Percentiles rank a stretch among this genome's conserved stretches.
phyloP scores from a whole-genome alignment of 2,329 filamentous ascomycete species.

The Aureobasidium sp. region DNA sequence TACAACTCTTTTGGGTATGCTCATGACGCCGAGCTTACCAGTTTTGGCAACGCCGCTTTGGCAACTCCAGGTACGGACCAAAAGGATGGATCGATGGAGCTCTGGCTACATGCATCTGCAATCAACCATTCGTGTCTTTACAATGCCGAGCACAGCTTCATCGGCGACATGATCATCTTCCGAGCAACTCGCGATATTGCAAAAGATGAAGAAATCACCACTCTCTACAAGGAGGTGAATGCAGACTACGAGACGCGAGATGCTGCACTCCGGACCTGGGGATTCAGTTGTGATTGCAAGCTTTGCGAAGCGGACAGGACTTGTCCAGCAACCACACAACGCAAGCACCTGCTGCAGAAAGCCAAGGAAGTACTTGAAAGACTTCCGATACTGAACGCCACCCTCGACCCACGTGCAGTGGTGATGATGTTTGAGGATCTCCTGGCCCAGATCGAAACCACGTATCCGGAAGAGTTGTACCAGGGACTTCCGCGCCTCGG shows the following conservation, averaged over 20 bases:
- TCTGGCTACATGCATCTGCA: slow-evolving; percentile 30
- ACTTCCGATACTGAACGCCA: background rate
- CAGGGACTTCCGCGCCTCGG: background rate
- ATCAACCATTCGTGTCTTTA: slow-evolving; percentile 46
- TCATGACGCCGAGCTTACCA: background rate
- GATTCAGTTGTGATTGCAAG: slow-evolving; percentile 35
- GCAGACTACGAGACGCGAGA: slow-evolving; percentile 25
- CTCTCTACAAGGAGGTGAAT: slow-evolving; percentile 15
- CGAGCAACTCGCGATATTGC: slow-evolving; percentile 38
- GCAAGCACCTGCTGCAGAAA: background rate
- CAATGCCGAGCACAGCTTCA: slow-evolving; percentile 42
- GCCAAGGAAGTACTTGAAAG: background rate
- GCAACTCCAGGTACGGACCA: background rate
- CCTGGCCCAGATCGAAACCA: background rate
- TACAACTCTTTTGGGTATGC: slow-evolving; percentile 20
- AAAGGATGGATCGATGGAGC: background rate
- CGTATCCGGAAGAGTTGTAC: background rate
- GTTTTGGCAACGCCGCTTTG: background rate
- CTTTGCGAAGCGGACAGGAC: slow-evolving; percentile 25
- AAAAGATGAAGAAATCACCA: slow-evolving; percentile 37
- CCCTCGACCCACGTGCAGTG: background rate
- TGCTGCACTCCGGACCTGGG: slow-evolving; percentile 29
- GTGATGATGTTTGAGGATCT: background rate
- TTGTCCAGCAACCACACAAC: background rate
- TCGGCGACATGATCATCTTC: slow-evolving; percentile 47